Evolutionary conservation across 495 filamentous ascomycete species (phyloP), one percentile per base, ranked within the genome.

Genomic region (Penicillium egyptiacum): DNA sequence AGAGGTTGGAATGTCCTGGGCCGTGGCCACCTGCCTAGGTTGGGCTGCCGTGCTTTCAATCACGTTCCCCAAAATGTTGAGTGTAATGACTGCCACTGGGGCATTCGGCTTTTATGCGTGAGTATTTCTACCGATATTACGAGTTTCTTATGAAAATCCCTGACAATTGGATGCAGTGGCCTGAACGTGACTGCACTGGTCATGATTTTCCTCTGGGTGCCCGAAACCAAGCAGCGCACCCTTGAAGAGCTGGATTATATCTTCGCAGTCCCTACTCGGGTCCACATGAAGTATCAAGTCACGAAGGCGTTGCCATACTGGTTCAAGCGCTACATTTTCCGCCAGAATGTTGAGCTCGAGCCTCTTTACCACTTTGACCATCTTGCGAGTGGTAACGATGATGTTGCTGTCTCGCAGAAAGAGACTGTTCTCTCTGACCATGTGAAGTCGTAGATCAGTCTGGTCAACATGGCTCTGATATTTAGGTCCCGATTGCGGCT

Each of bases 201-300:
- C 26, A 78, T 88, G 74, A 88, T 91, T 59, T 88, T 90, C 69
- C 75, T 91, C 49, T 90, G 80, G 72, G 78, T 93, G 6, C 88
- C 87, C 10, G 89, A 92, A 71, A 91, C 89, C 0, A 92, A 91
- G 70, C 88, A 89, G 65, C 79, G 83, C 30, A 90, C 88, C 5
- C 81, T 92, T 12, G 89, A 95, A 70, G 90, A 95, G 67, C 76
- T 95, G 37, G 89, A 95, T 71, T 90, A 91, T 65, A 83, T 95
- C 53, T 95, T 91, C 58, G 87, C 83, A 8, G 87, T 91, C 12
- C 86, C 86, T 0, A 87, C 81, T 23, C 63, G 79, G 42, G 77
- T 76, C 35, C 87, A 90, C 65, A 81, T 81, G 64, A 57, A 58
- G 31, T 89, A 91, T 65, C 88, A 94, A 71, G 30, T 83, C 28